Percentiles rank a stretch among this genome's conserved stretches.
These are phyloP conservation scores for Mortierella sp. DNA, from an alignment of 371 early-diverging fungal species.

Conservation along the genomic window DNA sequence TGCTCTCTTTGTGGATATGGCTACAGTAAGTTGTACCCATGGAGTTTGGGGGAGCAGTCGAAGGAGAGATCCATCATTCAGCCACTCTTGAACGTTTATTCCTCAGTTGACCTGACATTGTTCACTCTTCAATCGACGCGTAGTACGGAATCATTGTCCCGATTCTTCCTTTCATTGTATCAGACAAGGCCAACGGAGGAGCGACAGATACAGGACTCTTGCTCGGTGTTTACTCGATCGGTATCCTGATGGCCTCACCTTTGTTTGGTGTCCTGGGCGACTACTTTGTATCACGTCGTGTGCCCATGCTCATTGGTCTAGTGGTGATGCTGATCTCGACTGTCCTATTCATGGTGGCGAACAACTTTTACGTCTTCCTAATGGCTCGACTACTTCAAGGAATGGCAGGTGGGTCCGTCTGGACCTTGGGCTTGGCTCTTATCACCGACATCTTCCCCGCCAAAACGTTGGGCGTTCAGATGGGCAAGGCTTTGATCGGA, in stretches of 20 bases:
- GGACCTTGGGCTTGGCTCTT: slow-evolving; percentile 69
- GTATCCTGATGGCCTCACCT: slow-evolving; percentile 79
- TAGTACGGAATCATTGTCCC: slow-evolving; percentile 52
- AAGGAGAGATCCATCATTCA: too few species aligned
- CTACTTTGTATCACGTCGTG: slow-evolving; percentile 31
- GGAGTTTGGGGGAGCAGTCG: too few species aligned
- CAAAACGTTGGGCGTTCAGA: slow-evolving; percentile 63
- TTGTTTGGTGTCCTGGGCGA: slow-evolving; percentile 74
- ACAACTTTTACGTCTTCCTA: slow-evolving; percentile 64
- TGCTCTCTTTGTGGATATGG: slow-evolving; percentile 48
- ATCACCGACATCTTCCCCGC: slow-evolving; percentile 72
- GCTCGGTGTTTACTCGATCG: slow-evolving; percentile 72
- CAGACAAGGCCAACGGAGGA: slow-evolving; percentile 29
- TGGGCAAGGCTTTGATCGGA: slow-evolving; percentile 69
- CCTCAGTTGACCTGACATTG: too few species aligned
- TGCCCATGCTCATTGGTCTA: slow-evolving; percentile 72
- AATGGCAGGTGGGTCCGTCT: slow-evolving; percentile 65
- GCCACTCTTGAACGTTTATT: too few species aligned
- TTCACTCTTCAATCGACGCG: neutral
- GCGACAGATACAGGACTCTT: slow-evolving; percentile 74
- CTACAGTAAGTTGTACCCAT: too few species aligned
- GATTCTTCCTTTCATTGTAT: slow-evolving; percentile 46
- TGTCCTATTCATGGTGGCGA: slow-evolving; percentile 67
- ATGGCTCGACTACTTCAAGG: slow-evolving; percentile 74
- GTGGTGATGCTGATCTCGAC: slow-evolving; percentile 65